Percentiles rank a stretch among this genome's conserved stretches.
Conservation (phyloP, 2,329 filamentous ascomycete species). For the Metarhizium sp. region DNA sequence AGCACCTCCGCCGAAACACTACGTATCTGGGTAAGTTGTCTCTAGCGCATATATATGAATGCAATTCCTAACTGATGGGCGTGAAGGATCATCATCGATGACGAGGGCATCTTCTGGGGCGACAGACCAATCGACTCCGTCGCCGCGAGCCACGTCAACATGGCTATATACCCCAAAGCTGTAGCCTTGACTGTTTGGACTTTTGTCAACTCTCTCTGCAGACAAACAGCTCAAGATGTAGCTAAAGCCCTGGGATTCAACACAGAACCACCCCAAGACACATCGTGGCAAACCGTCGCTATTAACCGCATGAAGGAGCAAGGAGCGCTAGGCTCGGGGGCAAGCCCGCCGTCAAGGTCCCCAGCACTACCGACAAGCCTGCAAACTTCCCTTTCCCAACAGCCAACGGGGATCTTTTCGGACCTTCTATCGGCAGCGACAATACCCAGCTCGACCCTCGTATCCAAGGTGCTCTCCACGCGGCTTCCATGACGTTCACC, state of each 20-base stretch:
- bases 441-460: conserved; percentile 26
- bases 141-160: conserved; percentile 33
- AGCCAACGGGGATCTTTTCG: conserved; percentile 15
- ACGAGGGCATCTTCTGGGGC: conserved; percentile 38
- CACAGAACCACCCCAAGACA: conserved; percentile 14
- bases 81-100: conserved; percentile 38
- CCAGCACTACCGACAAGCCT: conserved; percentile 16
- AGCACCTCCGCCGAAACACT: conserved; percentile 48
- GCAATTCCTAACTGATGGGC: conserved; percentile 2
- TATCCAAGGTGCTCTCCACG: conserved; percentile 21
- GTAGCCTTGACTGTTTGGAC: conserved; percentile 41
- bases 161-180: conserved; percentile 44
- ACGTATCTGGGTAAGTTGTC: conserved; percentile 46
- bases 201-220: conserved; percentile 38
- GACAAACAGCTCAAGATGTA: conserved; percentile 33
- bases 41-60: no score
- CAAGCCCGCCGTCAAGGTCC: conserved; percentile 13
- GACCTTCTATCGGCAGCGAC: conserved; percentile 15
- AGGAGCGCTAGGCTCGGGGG: conserved; percentile 13
- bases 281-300: conserved; percentile 22
- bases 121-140: conserved; percentile 38
- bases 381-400: conserved; percentile 14
- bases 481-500: conserved; percentile 24
- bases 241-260: conserved; percentile 36
- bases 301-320: conserved; percentile 19